A percentile compares a stretch with the other conserved stretches of the same genome.
Evolutionary conservation across 805 yeast genomes (phyloP).

Genomic region (Candida berthetii): DNA sequence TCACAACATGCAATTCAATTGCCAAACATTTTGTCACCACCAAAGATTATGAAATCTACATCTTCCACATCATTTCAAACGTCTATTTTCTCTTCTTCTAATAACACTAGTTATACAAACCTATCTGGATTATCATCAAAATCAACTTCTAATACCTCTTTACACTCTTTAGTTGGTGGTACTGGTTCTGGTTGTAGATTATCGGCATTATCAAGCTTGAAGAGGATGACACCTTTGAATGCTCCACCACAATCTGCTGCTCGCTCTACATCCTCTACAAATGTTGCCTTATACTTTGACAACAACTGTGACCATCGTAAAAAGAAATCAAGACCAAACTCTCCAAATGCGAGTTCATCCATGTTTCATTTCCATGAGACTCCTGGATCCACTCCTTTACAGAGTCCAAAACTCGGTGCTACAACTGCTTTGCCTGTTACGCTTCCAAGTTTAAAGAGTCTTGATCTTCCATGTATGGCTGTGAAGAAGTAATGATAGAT

Average conservation of each 20-base stretch:
- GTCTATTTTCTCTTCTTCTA: conserved; percentile 16
- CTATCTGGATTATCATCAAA: conserved; percentile 19
- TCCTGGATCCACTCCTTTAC: conserved; percentile 43
- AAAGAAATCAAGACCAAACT: conserved; percentile 42
- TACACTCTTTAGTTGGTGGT: conserved; percentile 10
- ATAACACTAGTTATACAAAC: conserved; percentile 17
- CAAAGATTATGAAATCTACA: conserved; percentile 19
- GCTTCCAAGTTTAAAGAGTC: conserved; percentile 19
- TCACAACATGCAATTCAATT: conserved; percentile 6
- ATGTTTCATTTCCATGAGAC: conserved; percentile 33
- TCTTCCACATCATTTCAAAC: conserved; percentile 19
- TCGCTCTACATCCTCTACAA: conserved; percentile 9
- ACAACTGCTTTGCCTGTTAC: conserved; percentile 6
- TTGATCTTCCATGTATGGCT: conserved; percentile 15
- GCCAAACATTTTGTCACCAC: conserved; percentile 22
- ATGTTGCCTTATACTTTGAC: conserved; percentile 7
- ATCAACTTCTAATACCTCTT: conserved; percentile 20
- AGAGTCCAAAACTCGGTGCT: conserved; percentile 35
- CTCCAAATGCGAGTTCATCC: conserved; percentile 30
- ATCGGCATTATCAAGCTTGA: conserved; percentile 16
- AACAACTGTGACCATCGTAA: conserved; percentile 16
- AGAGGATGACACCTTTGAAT: conserved; percentile 36
- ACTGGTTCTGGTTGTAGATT: background rate
- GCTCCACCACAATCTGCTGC: conserved; percentile 4
- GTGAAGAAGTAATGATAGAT: background rate